Evolutionary conservation across 345 rosid genomes (phyloP), one percentile per base, ranked within the genome.

Genomic region (Citrus unshiu): DNA sequence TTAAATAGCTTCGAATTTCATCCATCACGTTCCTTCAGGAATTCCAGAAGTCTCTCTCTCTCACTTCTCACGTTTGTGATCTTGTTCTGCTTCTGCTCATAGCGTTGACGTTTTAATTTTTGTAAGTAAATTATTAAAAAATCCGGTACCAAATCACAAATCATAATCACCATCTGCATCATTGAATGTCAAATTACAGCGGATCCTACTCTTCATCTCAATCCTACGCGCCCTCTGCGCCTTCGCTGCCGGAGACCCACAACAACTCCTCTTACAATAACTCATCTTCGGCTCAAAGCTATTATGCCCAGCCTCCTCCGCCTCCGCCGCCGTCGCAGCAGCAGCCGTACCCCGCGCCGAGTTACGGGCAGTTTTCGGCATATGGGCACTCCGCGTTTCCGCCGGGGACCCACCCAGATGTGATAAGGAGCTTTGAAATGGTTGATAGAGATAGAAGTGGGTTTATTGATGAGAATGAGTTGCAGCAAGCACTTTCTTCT

Each of bases 361-460:
- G 49, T 43, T 77, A 86, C 51, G 87, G 77, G 27, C 80, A 72
- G 68, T 78, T 82, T 75, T 81, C 71, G 32, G 87, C 56, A 13
- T 77, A 85, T 59, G 87, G 75, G 37, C 77, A 68, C 67, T 75
- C 82, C 67, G 80, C 76, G 57, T 89, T 93, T 82, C 83, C 91
- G 0, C 79, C 86, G 27, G 96, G 91, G 70, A 90, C 91, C 2
- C 77, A 83, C 34, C 88, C 89, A 4, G 85, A 87, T 6, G 90
- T 88, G 27, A 79, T 90, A 8, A 84, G 88, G 78, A 87, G 91
- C 79, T 92, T 93, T 35, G 68, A 88, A 64, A 84, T 87, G 84
- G 95, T 84, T 14, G 97, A 91, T 54, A 86, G 90, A 71, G 86
- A 92, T 54, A 43, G 95, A 70, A 89, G 87, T 73, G 93, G 95